Evolutionary conservation across 306 rosid species (phyloP).

Genomic region (apple (Malus domestica)): ASM211411v1 NC_041798.1:9252001-9252500

Average conservation of each 20-base stretch:
- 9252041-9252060: no score
- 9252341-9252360: conserved; percentile 45
- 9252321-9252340: conserved; percentile 70
- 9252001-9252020: no score
- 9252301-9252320: conserved; percentile 77
- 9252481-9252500: no score
- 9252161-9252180: conserved; percentile 59
- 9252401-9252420: background rate
- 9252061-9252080: no score
- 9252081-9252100: no score
- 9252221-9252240: conserved; percentile 66
- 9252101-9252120: background rate
- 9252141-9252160: conserved; percentile 2
- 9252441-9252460: no score
- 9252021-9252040: no score
- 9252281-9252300: conserved; percentile 74
- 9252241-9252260: conserved; percentile 64
- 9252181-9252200: conserved; percentile 66
- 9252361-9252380: background rate
- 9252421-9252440: background rate
- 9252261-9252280: conserved; percentile 81
- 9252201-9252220: conserved; percentile 47
- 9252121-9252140: background rate
- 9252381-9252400: background rate
- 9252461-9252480: no score